A percentile compares a stretch with the other conserved stretches of the same genome.
These are phyloP conservation scores for Talaromyces borbonicus DNA, from an alignment of 495 filamentous ascomycete genomes.

Conservation along the genomic window DNA sequence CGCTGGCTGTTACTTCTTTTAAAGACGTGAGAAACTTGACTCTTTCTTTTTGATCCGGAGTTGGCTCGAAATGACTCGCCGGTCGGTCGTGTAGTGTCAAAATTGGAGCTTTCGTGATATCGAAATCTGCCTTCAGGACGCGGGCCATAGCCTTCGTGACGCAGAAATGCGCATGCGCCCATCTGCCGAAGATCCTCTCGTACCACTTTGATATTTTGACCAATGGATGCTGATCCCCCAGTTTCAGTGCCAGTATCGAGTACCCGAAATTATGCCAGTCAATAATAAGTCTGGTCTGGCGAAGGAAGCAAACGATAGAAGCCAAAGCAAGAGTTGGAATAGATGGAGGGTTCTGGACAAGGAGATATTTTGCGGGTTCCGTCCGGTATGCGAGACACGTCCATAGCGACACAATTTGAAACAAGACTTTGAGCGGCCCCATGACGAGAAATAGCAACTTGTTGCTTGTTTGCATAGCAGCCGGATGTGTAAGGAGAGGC, in stretches of 20 bases:
- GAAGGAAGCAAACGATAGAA: constrained; percentile 59
- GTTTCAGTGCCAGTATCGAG: constrained; percentile 75
- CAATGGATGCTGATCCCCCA: constrained; percentile 55
- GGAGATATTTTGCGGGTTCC: constrained; percentile 63
- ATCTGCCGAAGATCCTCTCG: constrained; percentile 58
- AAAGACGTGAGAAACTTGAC: constrained; percentile 49
- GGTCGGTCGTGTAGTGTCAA: constrained; percentile 80
- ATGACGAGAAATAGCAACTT: constrained; percentile 69
- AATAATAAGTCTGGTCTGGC: constrained; percentile 73
- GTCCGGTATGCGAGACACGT: constrained; percentile 62
- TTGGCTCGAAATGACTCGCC: constrained; percentile 67
- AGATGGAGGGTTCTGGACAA: constrained; percentile 92
- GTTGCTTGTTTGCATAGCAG: constrained; percentile 52
- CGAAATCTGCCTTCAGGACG: constrained; percentile 56
- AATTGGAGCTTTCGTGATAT: constrained; percentile 48
- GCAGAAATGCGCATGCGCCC: constrained; percentile 66
- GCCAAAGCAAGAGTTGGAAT: constrained; percentile 82
- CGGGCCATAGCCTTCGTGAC: constrained; percentile 82
- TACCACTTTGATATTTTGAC: constrained; percentile 67
- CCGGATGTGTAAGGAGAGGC: constrained; percentile 53
- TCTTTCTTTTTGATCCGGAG: constrained; percentile 38
- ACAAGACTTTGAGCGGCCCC: constrained; percentile 78
- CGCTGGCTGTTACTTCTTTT: constrained; percentile 45
- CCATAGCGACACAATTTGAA: constrained; percentile 64
- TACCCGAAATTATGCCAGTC: constrained; percentile 99